Evolutionary conservation across 1,139 yeast species (phyloP).

Genomic region (Yamadazyma friedrichii): DNA sequence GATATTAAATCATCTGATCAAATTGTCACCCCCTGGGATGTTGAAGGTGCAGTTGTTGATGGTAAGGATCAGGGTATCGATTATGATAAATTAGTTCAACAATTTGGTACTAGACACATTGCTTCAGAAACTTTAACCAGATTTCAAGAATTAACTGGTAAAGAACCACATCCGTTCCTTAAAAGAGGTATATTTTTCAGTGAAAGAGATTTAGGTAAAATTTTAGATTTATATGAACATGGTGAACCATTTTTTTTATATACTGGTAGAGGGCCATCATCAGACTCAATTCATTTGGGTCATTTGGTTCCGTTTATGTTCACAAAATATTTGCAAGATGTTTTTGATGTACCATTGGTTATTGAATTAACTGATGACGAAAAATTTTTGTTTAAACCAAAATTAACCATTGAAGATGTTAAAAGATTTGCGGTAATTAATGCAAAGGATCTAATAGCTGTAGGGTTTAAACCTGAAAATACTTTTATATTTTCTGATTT

Average conservation of each 20-base stretch:
- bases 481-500: conserved; percentile 94
- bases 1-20: conserved; percentile 49
- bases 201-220: conserved; percentile 80
- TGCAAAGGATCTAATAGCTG: conserved; percentile 91
- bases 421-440: conserved; percentile 75
- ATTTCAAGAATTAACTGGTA: conserved; percentile 82
- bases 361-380: conserved; percentile 97
- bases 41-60: conserved; percentile 96
- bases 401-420: conserved; percentile 85
- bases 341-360: conserved; percentile 94
- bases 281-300: conserved; percentile 94
- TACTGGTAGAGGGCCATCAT: conserved; percentile 98
- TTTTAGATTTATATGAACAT: conserved; percentile 86
- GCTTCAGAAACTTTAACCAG: conserved; percentile 69
- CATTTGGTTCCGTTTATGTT: conserved; percentile 95
- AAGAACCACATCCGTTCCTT: conserved; percentile 87
- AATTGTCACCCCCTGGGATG: conserved; percentile 96
- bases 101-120: conserved; percentile 84
- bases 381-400: conserved; percentile 90
- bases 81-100: conserved; percentile 79
- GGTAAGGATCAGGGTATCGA: conserved; percentile 89
- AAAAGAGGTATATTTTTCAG: conserved; percentile 92
- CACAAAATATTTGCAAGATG: conserved; percentile 98
- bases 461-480: conserved; percentile 91
- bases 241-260: conserved; percentile 94